Evolutionary conservation across 1,139 yeast species (phyloP), one percentile per base, ranked within the genome.

Genomic region (Pichia kudriavzevii): DNA sequence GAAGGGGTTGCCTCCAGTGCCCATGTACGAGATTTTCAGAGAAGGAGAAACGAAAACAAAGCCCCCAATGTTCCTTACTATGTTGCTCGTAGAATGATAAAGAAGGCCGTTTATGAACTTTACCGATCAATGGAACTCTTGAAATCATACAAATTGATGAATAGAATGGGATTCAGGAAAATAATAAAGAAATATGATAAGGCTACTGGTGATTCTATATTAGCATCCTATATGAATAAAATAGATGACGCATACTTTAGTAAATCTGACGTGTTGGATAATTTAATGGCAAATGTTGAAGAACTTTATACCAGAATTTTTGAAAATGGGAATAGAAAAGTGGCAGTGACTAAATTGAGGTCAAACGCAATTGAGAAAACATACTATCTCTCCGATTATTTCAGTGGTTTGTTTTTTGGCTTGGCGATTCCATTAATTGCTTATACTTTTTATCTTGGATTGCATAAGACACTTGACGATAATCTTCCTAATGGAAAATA

Each of bases 151-250:
- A 69, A 84, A 44, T 67, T 78, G 29, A 59, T 88, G 47, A 91
- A 91, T 57, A 68, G 87, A 24, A 87, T 95, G 0, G 98, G 94
- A 0, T 76, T 88, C 49, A 70, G 95, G 39, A 91, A 91, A 51
- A 78, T 91, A 52, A 68, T 87, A 37, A 91, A 91, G 53, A 91
- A 91, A 57, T 87, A 74, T 53, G 98, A 91, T 59, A 91, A 91
- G 50, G 66, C 79, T 4, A 68, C 80, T 13, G 57, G 63, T 13
- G 66, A 75, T 4, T 48, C 63, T 2, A 60, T 76, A 14, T 64
- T 78, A 20, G 59, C 63, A 1, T 49, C 55, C 3, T 87, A 79
- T 52, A 71, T 84, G 79, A 67, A 66, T 18, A 72, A 69, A 40
- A 69, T 83, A 10, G 64, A 67, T 31, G 49, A 58, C 3, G 57